phyloP scores from a whole-genome alignment of 1,284 basidiomycete species.

The Psilocybe mexicana region DNA sequence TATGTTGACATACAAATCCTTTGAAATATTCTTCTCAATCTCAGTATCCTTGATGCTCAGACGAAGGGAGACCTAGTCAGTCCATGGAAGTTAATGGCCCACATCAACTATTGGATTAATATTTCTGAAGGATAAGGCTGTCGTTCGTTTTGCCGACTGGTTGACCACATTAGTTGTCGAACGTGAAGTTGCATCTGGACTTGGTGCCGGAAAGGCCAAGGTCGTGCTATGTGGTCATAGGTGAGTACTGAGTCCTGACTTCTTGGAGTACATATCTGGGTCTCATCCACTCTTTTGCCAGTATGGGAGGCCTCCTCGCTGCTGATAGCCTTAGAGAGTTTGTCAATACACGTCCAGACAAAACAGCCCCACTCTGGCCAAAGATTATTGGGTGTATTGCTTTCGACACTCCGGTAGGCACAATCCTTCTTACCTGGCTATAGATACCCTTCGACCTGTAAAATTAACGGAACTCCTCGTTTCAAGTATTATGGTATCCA shows the following conservation, averaged over 20 bases:
- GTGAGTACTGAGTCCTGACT: constrained; percentile 34
- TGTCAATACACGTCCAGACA: constrained; percentile 60
- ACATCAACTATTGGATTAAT: constrained; percentile 3
- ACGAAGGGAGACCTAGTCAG: constrained; percentile 87
- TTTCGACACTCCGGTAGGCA: constrained; percentile 86
- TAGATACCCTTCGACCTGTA: constrained; percentile 83
- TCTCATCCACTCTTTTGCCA: constrained; percentile 29
- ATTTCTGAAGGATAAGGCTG: constrained; percentile 66
- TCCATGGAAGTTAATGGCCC: constrained; percentile 13
- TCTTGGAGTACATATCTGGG: too few species aligned
- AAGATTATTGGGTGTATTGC: constrained; percentile 80
- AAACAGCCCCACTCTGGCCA: constrained; percentile 76
- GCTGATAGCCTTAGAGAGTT: constrained; percentile 85
- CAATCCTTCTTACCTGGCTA: constrained; percentile 51
- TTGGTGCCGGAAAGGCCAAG: constrained; percentile 77
- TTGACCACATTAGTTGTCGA: constrained; percentile 79
- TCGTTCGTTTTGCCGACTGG: constrained; percentile 87
- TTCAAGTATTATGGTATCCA: constrained; percentile 83
- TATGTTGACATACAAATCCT: constrained; percentile 30
- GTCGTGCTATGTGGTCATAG: constrained; percentile 92
- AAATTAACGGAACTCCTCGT: constrained; percentile 36
- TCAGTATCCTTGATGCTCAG: constrained; percentile 34
- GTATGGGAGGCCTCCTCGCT: constrained; percentile 89
- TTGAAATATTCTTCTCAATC: neutral
- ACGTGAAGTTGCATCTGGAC: constrained; percentile 70